Base-by-base conservation (phyloP, 2,329 filamentous ascomycete genomes). In the Colletotrichum sidae region DNA sequence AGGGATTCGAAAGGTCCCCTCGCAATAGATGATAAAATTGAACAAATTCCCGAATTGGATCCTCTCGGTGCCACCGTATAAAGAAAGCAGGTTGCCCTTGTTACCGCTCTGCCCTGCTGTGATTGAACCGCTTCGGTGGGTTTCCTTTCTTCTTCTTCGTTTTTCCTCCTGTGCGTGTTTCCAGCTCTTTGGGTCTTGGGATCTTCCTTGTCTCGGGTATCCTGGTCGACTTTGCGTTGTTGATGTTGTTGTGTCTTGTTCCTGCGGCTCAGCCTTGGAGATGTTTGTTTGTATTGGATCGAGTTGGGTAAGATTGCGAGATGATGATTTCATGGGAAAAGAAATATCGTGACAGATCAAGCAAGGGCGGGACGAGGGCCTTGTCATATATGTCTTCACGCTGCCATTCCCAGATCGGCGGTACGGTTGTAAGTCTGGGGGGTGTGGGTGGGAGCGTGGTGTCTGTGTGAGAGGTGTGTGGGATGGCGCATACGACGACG, bases 171-270 rank as follows among this genome's bases (percentile, higher is more conserved):
- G 25, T 4, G 25, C 3, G 25, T 12, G 9, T 50, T 63, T 57
- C 63, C 63, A 63, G 53, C 58, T 63, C 13, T 55, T 56, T 50
- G 63, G 53, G 51, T 66, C 34, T 56, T 42, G 47, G 58, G 11
- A 56, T 42, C 3, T 13, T 59, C 15, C 25, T 35, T n/a, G 17
- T 54, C 4, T 35, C 34, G 46, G 41, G 8, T 42, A 35, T 10
- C 33, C 7, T 52, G 50, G 34, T 52, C 34, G 12, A n/a, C n/a
- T 51, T 25, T 33, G 12, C 34, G 12, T 45, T 55, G 12, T 45
- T 10, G 33, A 2, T 45, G 13, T 55, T 9, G 8, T 41, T 45
- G 11, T 33, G 25, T 37, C 50, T 5, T 6, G 12, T 45, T 60
- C 46, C 46, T 60, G 55, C 38, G 46, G 55, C 55, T 51, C 55